Evolutionary conservation across 2,329 filamentous ascomycete species (phyloP), one percentile per base, ranked within the genome.

Genomic region (Cordyceps cateniannulata): DNA sequence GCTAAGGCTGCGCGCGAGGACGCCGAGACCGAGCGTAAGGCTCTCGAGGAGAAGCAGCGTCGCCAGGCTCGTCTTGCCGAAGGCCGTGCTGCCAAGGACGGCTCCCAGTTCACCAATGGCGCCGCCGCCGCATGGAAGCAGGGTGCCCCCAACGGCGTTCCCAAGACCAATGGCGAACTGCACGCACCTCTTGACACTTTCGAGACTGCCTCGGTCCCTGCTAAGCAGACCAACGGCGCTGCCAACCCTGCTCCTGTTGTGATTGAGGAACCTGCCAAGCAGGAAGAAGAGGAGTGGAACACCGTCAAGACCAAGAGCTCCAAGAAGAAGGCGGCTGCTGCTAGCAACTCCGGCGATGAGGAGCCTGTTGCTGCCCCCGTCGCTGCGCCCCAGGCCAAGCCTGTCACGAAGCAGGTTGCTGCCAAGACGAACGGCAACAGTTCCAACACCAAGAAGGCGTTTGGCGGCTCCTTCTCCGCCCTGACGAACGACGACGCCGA

Each of bases 41-140:
- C 79, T 42, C 80, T 90, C 63, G 80, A 90, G 68, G 92, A 97
- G 78, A 87, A 89, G 72, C 93, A 96, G 78, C 85, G 91, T 65
- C 89, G 92, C 64, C 82, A 83, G 63, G 92, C 92, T 60, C 86
- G 93, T 66, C 84, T 92, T 71, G 85, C 90, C 54, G 91, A 96
- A 73, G 92, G 92, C 63, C 85, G 90, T 66, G 81, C 90, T 49
- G 89, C 91, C 60, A 91, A 91, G 80, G 93, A 95, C 67, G 92
- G 93, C 48, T 85, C 83, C 18, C 73, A 79, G 62, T 87, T 83
- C 70, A 76, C 78, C 54, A 77, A 79, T 59, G 71, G 68, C 47
- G 69, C 67, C 64, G 74, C 76, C 59, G 79, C 77, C 35, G 74
- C 73, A 49, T 81, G 78, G 77, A 75, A 73, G 60, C 71, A 74